phyloP scores from a whole-genome alignment of 1,284 basidiomycete species.

The Anthracocystis walkeri region DNA sequence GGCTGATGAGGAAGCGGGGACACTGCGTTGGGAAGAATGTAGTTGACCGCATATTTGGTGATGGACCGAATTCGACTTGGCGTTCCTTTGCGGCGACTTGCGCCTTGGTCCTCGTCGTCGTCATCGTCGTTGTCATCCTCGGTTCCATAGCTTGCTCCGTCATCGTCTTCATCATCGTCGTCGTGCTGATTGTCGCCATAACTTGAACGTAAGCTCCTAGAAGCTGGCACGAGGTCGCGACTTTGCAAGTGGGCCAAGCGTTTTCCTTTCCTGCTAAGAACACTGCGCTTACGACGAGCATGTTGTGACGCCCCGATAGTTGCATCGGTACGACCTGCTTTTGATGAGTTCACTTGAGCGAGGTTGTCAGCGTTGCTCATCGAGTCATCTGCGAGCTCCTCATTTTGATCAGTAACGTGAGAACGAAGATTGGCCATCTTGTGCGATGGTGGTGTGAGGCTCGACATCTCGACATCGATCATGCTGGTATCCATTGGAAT shows the following conservation, averaged over 20 bases:
- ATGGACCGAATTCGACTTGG: constrained; percentile 48
- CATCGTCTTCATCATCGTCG: constrained; percentile 10
- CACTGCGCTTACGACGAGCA: constrained; percentile 33
- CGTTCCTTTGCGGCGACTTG: constrained; percentile 13
- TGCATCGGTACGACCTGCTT: neutral
- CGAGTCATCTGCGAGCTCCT: constrained; percentile 36
- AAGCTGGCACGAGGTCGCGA: constrained; percentile 27
- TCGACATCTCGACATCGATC: constrained; percentile 55
- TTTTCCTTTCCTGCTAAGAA: constrained; percentile 51
- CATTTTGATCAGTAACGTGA: constrained; percentile 8
- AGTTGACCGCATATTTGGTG: constrained; percentile 54
- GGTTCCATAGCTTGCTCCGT: constrained; percentile 20
- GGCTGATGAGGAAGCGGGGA: constrained; percentile 27
- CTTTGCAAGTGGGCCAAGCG: constrained; percentile 48
- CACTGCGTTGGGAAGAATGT: constrained; percentile 40
- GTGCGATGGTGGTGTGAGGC: constrained; percentile 46
- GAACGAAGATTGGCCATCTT: constrained; percentile 10
- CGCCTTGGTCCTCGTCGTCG: constrained; percentile 6
- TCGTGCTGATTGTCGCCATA: constrained; percentile 1
- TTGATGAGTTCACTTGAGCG: constrained; percentile 1
- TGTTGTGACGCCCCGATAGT: constrained; percentile 14
- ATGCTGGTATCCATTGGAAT: constrained; percentile 27
- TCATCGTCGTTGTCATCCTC: constrained; percentile 31
- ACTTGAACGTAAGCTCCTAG: constrained; percentile 5
- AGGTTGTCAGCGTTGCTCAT: constrained; percentile 26